Evolutionary conservation across 257 asterid species (phyloP), one percentile per base, ranked within the genome.

Genomic region (Nicotiana benthamiana): DNA sequence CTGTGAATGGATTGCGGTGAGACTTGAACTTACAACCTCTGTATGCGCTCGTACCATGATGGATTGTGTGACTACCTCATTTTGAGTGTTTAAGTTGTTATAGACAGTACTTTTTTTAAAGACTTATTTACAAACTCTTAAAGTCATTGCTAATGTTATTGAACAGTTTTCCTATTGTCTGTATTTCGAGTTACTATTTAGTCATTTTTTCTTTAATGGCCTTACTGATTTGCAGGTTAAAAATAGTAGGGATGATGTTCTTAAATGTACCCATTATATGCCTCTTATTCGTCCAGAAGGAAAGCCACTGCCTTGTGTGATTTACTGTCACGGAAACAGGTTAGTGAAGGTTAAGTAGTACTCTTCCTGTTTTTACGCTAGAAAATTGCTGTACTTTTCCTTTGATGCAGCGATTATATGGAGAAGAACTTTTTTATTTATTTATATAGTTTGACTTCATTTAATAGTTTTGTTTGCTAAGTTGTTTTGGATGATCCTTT

Each of bases 281-380:
- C 98, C 98, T 76, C 84, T 89, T 22, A 86, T 86, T 60, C 81
- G 83, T 72, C 93, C 97, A 62, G 97, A 88, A 81, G 97, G 91
- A 85, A 88, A 86, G 80, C 86, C 83, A 54, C 84, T 93, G 67
- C 98, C 98, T 56, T 94, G 98, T 86, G 97, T 94, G 24, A 91
- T 94, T 80, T 94, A 94, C 78, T 94, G 98, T 88, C 97, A 94
- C 82, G 98, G 98, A 86, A 94, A 94, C 85, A 94, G 98, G 98
- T 94, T 75, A 80, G 91, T 84, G 83, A 36, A 79, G 60, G 61
- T 26, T 36, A 34, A 65, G 74, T 15, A 7, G 20, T 28, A 46
- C 78, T 46, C 60, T 72, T 46, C 60, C 60, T 20, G 30, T 11
- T 16, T 13, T 46, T 16, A 72, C 15, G 78, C 78, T 72, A n/a